phyloP scores from a whole-genome alignment of 2,329 filamentous ascomycete species.

The Penicillium sp. region DNA sequence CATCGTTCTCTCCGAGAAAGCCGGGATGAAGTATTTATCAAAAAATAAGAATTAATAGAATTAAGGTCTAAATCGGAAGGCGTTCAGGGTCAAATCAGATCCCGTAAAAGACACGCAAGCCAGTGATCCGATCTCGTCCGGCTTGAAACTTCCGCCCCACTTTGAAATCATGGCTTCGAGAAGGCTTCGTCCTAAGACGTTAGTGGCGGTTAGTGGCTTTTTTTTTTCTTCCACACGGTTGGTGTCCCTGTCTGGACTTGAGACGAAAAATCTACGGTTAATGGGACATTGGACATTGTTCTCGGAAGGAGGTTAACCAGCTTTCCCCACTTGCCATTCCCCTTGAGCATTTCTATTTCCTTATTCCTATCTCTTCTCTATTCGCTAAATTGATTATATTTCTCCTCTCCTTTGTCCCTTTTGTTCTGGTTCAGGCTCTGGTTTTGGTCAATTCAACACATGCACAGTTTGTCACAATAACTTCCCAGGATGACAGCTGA shows the following conservation, averaged over 20 bases:
- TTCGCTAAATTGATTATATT: not conserved
- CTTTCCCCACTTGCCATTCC: not conserved
- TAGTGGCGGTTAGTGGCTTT: slow-evolving; percentile 38
- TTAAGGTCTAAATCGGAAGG: too few relatives aligned
- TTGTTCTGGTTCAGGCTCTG: slow-evolving; percentile 45
- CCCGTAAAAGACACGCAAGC: not conserved
- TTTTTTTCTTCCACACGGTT: not conserved
- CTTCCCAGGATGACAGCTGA: slow-evolving; percentile 51
- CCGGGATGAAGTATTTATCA: too few relatives aligned
- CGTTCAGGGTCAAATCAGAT: not conserved
- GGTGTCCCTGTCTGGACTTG: slow-evolving; percentile 37
- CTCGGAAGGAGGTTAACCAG: not conserved
- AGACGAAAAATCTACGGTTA: not conserved
- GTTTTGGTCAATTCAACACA: slow-evolving; percentile 49
- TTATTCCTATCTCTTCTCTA: not conserved
- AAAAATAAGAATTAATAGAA: too few relatives aligned
- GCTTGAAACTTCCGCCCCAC: not conserved
- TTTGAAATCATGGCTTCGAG: not conserved
- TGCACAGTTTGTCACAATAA: slow-evolving; percentile 26
- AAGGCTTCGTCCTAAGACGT: not conserved
- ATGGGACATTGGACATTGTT: not conserved
- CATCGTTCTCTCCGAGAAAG: not conserved
- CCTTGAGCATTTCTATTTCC: not conserved
- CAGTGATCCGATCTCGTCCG: not conserved
- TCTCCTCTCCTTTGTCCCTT: not conserved